These are phyloP conservation scores for Camelina hispida DNA, from an alignment of 345 rosid genomes.

Conservation along the genomic window DNA sequence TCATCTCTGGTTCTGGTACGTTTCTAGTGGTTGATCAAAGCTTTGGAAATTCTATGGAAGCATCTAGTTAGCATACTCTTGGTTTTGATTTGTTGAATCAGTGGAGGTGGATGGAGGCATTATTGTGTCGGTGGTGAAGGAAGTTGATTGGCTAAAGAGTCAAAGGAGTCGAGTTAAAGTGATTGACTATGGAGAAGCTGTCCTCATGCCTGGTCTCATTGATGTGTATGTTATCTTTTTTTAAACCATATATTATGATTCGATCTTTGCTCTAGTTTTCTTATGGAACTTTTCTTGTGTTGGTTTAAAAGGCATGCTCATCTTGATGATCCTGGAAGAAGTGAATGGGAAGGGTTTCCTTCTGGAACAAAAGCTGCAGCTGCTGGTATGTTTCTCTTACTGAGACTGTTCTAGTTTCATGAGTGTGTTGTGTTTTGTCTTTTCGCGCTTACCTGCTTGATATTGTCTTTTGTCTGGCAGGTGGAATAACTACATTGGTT, in stretches of 20 bases:
- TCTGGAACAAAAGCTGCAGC: slow-evolving; percentile 98
- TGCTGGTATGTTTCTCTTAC: slow-evolving; percentile 61
- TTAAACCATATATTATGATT: background rate
- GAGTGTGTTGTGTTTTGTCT: slow-evolving; percentile 11
- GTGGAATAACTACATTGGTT: slow-evolving; percentile 84
- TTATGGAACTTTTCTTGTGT: slow-evolving; percentile 12
- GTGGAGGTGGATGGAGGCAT: slow-evolving; percentile 74
- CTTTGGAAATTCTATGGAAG: background rate
- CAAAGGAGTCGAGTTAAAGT: slow-evolving; percentile 51
- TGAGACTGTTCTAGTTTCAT: slow-evolving; percentile 4
- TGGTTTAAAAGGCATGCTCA: slow-evolving; percentile 69
- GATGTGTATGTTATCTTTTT: slow-evolving; percentile 66
- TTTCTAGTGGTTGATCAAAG: background rate
- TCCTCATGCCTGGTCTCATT: slow-evolving; percentile 92
- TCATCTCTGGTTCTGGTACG: slow-evolving; percentile 85
- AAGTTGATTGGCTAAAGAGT: slow-evolving; percentile 62
- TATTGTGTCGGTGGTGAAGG: slow-evolving; percentile 63
- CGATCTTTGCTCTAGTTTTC: too few species aligned
- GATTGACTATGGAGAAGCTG: slow-evolving; percentile 83
- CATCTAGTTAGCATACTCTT: background rate
- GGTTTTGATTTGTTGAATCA: slow-evolving; percentile 31
- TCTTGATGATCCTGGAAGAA: slow-evolving; percentile 98
- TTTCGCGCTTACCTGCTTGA: background rate
- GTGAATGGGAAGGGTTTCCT: slow-evolving; percentile 98
- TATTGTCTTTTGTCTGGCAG: slow-evolving; percentile 42